Base-by-base conservation (phyloP, 1,284 basidiomycete genomes). In the Phenoliferia sp. region DNA sequence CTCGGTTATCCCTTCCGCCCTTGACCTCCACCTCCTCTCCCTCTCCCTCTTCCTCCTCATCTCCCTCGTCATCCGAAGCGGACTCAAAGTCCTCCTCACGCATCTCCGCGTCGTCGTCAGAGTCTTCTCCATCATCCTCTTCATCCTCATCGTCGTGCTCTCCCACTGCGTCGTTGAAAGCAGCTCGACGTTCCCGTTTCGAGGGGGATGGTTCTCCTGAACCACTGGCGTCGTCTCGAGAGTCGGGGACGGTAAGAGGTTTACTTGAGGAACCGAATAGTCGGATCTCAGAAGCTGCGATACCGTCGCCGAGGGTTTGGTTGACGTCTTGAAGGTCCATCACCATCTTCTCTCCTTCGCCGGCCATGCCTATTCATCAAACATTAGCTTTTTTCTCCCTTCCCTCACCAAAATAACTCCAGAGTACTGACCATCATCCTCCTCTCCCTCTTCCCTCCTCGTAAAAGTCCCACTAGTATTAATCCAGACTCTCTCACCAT, bases 401-500 rank as follows among this genome's bases (percentile, higher is more conserved):
- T n/a, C n/a, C n/a, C n/a, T n/a, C n/a, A n/a, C n/a, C n/a, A n/a
- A n/a, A 55, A 63, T 57, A 19, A 22, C 19, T 2, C 17, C 28
- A 22, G 59, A 66, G 29, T 12, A 59, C 54, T 52, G 74, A 87
- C 88, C 82, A 69, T 87, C 85, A 16, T 79, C 87, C 60, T 73
- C 78, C 36, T 76, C 79, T 65, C 80, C 78, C 65, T 79, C 68
- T 34, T 70, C 68, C 59, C 80, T 78, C 66, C 88, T 84, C 5
- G 91, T 89, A 76, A 99, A 99, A 76, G 85, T 94, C 1, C 96
- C 96, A 3, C 92, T 91, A 3, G 98, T 94, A 77, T 97, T 98
- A 74, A 99, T 90, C 83, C 92, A 99, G 2, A 99, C 94, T 0
- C 94, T 93, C 76, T 99, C 96, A 80, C 98, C 98, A 82, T 99